These are phyloP conservation scores for Candida nanaspora DNA, from an alignment of 805 yeast species.

Conservation along the genomic window DNA sequence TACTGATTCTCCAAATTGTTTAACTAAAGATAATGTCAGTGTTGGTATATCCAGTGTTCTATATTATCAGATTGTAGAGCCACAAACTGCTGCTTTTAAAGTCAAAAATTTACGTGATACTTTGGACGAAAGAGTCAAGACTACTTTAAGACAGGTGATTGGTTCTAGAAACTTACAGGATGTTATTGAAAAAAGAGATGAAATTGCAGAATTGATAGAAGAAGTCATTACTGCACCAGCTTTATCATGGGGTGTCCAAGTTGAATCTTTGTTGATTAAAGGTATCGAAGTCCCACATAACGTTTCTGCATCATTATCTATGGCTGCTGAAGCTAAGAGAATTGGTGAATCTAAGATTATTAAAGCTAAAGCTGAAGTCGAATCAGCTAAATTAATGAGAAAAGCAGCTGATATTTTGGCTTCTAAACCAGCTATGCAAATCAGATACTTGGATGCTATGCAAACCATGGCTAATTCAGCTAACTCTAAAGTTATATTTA, in stretches of 20 bases:
- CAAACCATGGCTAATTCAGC: conserved; percentile 60
- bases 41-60: conserved; percentile 59
- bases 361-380: conserved; percentile 70
- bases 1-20: conserved; percentile 59
- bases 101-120: conserved; percentile 48
- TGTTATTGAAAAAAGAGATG: conserved; percentile 66
- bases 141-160: conserved; percentile 64
- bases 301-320: conserved; percentile 55
- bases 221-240: conserved; percentile 56
- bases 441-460: conserved; percentile 73
- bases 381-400: conserved; percentile 68
- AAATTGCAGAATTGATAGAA: conserved; percentile 59
- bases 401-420: conserved; percentile 72
- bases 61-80: conserved; percentile 60
- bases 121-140: conserved; percentile 60
- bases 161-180: conserved; percentile 63
- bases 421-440: conserved; percentile 72
- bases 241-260: conserved; percentile 61
- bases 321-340: conserved; percentile 71
- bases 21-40: conserved; percentile 65
- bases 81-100: conserved; percentile 57
- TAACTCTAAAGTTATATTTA: conserved; percentile 62
- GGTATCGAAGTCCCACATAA: conserved; percentile 49
- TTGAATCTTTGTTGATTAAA: conserved; percentile 62
- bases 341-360: conserved; percentile 73